These are phyloP conservation scores for Populus hybrid DNA, from an alignment of 441 rosid species.

Conservation along the genomic window DNA sequence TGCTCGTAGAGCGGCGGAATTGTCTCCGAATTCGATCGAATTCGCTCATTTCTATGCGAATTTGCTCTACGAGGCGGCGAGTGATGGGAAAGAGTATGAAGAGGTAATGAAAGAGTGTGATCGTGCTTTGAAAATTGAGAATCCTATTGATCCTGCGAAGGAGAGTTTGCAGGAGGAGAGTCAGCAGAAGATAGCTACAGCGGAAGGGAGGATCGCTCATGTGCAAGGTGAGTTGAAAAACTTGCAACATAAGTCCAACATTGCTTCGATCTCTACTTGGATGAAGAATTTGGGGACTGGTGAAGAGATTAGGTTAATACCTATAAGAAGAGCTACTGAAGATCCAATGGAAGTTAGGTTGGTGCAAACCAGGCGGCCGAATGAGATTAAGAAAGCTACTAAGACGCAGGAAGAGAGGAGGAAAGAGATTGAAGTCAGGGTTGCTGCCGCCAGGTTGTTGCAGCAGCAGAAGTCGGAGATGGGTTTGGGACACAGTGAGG, in stretches of 20 bases:
- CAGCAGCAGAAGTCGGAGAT: conserved; percentile 82
- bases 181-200: conserved; percentile 62
- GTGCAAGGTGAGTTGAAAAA: conserved; percentile 73
- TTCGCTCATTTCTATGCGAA: conserved; percentile 81
- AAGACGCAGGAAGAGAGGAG: conserved; percentile 88
- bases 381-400: conserved; percentile 89
- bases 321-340: conserved; percentile 57
- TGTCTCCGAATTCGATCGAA: conserved; percentile 76
- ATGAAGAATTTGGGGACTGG: conserved; percentile 79
- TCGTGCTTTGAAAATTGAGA: conserved; percentile 64
- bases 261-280: conserved; percentile 71
- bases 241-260: conserved; percentile 65
- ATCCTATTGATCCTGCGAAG: conserved; percentile 84
- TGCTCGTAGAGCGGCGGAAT: conserved; percentile 61
- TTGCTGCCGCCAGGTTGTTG: conserved; percentile 81
- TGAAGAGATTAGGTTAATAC: conserved; percentile 77
- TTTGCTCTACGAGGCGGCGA: conserved; percentile 75
- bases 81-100: conserved; percentile 70
- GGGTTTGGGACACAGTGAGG: conserved; percentile 32
- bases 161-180: conserved; percentile 86
- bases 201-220: conserved; percentile 70
- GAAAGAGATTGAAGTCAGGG: conserved; percentile 94
- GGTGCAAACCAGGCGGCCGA: conserved; percentile 70
- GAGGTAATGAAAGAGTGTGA: conserved; percentile 84
- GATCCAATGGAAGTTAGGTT: conserved; percentile 87